Conservation (phyloP, 2,329 filamentous ascomycete genomes). For the Bisporella sp. region DNA sequence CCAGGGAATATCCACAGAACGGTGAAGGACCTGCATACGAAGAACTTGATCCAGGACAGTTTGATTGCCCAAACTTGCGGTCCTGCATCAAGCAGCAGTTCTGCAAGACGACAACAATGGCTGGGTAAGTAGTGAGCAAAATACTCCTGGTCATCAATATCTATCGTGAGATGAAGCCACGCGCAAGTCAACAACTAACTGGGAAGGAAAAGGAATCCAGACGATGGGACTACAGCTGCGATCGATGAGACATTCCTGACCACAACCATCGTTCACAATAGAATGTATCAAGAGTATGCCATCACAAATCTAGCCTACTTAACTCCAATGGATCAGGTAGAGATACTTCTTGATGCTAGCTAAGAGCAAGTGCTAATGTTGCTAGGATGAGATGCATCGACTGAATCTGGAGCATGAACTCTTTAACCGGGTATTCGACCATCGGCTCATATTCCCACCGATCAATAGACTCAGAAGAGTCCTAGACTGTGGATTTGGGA, state of each 20-base stretch:
- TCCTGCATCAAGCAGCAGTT: too few species aligned
- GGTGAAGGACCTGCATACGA: too few species aligned
- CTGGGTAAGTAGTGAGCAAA: too few species aligned
- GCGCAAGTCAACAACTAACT: too few species aligned
- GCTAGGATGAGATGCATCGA: conserved; percentile 61
- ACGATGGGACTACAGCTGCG: conserved; percentile 21
- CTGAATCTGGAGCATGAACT: conserved; percentile 57
- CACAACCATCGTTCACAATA: conserved; percentile 52
- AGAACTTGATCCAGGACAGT: too few species aligned
- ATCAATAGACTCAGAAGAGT: conserved; percentile 49
- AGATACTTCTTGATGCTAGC: conserved; percentile 4
- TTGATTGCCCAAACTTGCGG: too few species aligned
- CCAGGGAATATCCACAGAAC: too few species aligned
- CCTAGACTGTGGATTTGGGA: conserved; percentile 67
- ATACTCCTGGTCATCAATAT: too few species aligned
- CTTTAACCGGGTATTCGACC: conserved; percentile 57
- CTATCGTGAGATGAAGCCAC: too few species aligned
- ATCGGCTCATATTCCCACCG: conserved; percentile 63
- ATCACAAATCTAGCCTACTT: conserved; percentile 58
- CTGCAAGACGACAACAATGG: too few species aligned
- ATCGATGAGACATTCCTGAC: conserved; percentile 53
- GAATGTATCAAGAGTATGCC: conserved; percentile 61
- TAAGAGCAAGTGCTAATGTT: not conserved
- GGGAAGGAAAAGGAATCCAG: too few species aligned
- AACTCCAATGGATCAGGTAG: conserved; percentile 64